These are phyloP conservation scores for Aspergillus sp. DNA, from an alignment of 2,329 filamentous ascomycete genomes.

Conservation along the genomic window DNA sequence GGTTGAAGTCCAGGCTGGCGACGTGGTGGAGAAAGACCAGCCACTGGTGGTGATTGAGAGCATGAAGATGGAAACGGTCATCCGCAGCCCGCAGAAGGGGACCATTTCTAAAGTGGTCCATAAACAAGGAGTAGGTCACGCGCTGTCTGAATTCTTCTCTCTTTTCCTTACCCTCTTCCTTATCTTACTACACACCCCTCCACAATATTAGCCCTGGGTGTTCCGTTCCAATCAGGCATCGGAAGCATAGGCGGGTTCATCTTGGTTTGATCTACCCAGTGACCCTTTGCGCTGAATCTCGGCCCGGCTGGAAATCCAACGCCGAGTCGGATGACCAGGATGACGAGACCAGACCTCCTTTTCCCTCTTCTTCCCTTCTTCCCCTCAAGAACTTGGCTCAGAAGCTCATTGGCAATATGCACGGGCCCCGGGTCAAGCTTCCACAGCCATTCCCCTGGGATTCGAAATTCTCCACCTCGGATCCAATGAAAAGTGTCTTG, in stretches of 20 bases:
- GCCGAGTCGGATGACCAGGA: not conserved
- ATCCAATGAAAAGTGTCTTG: not conserved
- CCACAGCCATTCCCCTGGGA: constrained; percentile 12
- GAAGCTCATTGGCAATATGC: constrained; percentile 3
- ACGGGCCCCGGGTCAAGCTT: constrained; percentile 11
- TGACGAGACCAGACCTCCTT: not conserved
- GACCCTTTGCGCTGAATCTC: not conserved
- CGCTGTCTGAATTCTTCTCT: not conserved
- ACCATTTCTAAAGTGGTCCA: constrained; percentile 71
- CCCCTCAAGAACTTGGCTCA: not conserved
- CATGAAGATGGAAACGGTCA: constrained; percentile 89
- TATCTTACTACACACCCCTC: not conserved
- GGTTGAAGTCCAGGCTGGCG: constrained; percentile 81
- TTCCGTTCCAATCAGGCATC: not conserved
- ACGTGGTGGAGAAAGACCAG: constrained; percentile 79
- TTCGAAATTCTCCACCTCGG: constrained; percentile 14
- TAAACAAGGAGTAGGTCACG: constrained; percentile 65
- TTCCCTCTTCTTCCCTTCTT: not conserved
- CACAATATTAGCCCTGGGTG: constrained; percentile 9
- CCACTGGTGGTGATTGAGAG: constrained; percentile 87
- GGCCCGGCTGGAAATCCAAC: not conserved
- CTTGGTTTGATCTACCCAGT: no score
- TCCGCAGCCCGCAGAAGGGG: constrained; percentile 72
- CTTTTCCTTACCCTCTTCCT: not conserved
- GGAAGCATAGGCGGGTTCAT: no score